Evolutionary conservation across 441 rosid genomes (phyloP), one percentile per base, ranked within the genome.

Genomic region (Croton setiger): DNA sequence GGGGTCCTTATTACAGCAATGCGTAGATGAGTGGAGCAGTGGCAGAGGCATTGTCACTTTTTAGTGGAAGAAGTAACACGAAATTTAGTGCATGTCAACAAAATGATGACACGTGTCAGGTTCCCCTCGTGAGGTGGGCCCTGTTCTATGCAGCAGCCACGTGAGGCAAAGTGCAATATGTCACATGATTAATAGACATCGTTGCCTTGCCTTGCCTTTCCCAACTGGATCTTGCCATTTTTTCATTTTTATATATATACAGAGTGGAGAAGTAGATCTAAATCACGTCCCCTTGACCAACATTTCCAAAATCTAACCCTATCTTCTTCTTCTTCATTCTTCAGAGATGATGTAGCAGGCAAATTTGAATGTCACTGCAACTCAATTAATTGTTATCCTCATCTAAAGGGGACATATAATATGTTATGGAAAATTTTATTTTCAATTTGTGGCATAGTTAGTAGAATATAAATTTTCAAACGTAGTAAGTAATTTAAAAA

Each of bases 121-220:
- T 14, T 0, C 0, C 1, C 31, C 66, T 52, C 68, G 72, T 81
- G 82, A 57, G 2, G 71, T 77, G 81, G 83, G 83, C 31, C 79
- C 76, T 18, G 0, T 43, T 18, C 61, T 80, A 53, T 67, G 75
- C 76, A 74, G 70, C 58, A 13, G 71, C 83, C 86, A 82, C 88
- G 85, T 84, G 85, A 84, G 69, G n/a, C 21, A 23, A 55, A 63
- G 52, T 52, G 70, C 61, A 4, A 7, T 58, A 39, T 58, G 75
- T 78, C 81, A 72, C 79, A 61, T 75, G 84, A 73, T 66, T 68
- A 71, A 54, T 57, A 72, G 74, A 59, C 78, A 56, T 14, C 6
- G 33, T 7, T 60, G 27, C 44, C 23, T 69, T 3, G 3, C 3
- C 0, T 3, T 2, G n/a, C n/a, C n/a, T n/a, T n/a, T n/a, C 0